Conservation (phyloP, 2,329 filamentous ascomycete genomes). For the Pseudocercospora musae region DNA sequence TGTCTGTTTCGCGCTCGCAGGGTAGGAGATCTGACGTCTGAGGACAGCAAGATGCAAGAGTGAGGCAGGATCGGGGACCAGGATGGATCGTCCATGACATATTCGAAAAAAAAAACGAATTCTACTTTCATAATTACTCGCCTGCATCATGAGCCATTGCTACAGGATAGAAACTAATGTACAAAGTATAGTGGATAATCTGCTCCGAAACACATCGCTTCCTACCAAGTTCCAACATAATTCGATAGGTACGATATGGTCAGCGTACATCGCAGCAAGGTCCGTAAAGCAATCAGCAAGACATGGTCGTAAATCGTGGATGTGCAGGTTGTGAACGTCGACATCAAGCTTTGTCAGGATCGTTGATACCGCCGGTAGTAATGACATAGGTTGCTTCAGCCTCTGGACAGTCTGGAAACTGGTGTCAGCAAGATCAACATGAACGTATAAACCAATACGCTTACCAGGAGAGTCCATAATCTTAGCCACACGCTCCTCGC, state of each 20-base stretch:
- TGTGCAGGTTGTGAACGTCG: neutral
- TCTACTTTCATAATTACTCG: neutral
- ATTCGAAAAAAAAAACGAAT: neutral
- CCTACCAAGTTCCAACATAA: neutral
- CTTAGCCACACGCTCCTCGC: conserved; percentile 68
- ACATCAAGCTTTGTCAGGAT: conserved; percentile 58
- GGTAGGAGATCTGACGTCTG: no score
- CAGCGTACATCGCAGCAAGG: conserved; percentile 2
- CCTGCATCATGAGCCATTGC: neutral
- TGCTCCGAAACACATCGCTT: neutral
- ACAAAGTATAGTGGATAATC: neutral
- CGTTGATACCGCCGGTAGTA: conserved; percentile 65
- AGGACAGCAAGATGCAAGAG: neutral
- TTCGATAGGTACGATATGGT: neutral
- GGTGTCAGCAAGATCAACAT: conserved; percentile 21
- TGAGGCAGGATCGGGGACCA: neutral
- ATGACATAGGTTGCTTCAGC: conserved; percentile 68
- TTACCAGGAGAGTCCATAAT: conserved; percentile 64
- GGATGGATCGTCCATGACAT: neutral
- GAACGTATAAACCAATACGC: neutral
- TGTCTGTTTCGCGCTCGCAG: no score
- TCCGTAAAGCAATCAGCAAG: neutral
- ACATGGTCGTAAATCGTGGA: conserved; percentile 3
- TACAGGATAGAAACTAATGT: neutral
- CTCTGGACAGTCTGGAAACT: conserved; percentile 60